Percentiles rank a stretch among this genome's conserved stretches.
These are phyloP conservation scores for Liriodendron chinense DNA, from an alignment of 164 flowering plant genomes.

Conservation along the genomic window DNA sequence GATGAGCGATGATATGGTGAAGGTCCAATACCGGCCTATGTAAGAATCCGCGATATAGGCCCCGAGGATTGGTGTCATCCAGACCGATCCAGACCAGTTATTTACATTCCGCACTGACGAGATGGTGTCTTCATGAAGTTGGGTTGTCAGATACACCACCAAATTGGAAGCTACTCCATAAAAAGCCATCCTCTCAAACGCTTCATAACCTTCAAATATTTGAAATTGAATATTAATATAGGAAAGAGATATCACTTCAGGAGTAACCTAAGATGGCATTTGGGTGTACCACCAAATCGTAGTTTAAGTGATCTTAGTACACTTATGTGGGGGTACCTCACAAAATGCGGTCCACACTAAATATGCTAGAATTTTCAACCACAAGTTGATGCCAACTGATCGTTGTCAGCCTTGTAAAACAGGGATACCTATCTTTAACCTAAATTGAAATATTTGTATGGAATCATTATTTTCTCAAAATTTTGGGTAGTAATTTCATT, in stretches of 20 bases:
- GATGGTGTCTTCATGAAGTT: slow-evolving; percentile 78
- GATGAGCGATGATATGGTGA: slow-evolving; percentile 70
- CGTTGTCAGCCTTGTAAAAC: no score
- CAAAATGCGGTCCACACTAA: not conserved
- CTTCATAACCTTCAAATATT: slow-evolving; percentile 62
- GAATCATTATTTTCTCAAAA: no score
- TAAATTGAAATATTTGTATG: no score
- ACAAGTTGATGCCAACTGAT: no score
- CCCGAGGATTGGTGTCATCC: slow-evolving; percentile 86
- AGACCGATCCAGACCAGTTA: slow-evolving; percentile 84
- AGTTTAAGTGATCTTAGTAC: no score
- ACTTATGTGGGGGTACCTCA: not conserved
- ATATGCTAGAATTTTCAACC: no score
- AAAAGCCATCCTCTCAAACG: slow-evolving; percentile 93
- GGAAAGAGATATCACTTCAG: not conserved
- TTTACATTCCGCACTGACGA: slow-evolving; percentile 78
- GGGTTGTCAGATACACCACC: slow-evolving; percentile 76
- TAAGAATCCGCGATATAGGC: slow-evolving; percentile 83
- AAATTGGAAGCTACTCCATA: slow-evolving; percentile 81
- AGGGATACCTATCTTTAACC: no score
- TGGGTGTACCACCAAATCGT: not conserved
- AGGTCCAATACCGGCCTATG: slow-evolving; percentile 88
- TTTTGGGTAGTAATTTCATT: no score
- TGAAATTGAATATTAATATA: not conserved
- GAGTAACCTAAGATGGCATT: not conserved